A percentile compares a stretch with the other conserved stretches of the same genome.
These are phyloP conservation scores for Parastagonospora nodorum DNA, from an alignment of 2,329 filamentous ascomycete species.

Conservation along the genomic window DNA sequence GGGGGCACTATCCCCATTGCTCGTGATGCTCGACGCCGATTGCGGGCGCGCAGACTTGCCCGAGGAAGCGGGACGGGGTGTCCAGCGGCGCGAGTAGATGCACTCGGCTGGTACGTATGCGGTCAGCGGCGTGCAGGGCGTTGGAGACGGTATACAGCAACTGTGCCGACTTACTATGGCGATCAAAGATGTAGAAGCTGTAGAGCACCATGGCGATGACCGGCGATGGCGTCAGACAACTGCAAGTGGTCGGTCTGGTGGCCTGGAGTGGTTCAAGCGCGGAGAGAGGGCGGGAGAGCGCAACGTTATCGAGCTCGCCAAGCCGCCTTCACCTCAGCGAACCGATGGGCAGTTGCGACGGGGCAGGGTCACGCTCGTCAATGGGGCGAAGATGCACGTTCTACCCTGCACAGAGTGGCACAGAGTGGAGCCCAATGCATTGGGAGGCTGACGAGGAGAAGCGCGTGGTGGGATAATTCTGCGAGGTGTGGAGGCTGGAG, in stretches of 20 bases:
- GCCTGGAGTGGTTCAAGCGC: background rate
- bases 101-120: slow-evolving; percentile 74
- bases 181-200: slow-evolving; percentile 98
- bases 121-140: slow-evolving; percentile 17
- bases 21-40: slow-evolving; percentile 53
- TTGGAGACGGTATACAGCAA: background rate
- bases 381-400: too few species aligned
- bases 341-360: too few species aligned
- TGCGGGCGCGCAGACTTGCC: slow-evolving; percentile 56
- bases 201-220: slow-evolving; percentile 78
- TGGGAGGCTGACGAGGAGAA: too few species aligned
- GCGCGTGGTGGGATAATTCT: too few species aligned
- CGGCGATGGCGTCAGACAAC: slow-evolving; percentile 1
- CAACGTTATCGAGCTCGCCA: too few species aligned
- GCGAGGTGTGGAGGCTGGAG: too few species aligned
- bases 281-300: background rate
- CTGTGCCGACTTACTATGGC: slow-evolving; percentile 73
- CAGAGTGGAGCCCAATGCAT: too few species aligned
- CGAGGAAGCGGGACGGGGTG: slow-evolving; percentile 56
- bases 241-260: background rate
- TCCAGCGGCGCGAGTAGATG: slow-evolving; percentile 92
- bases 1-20: slow-evolving; percentile 47
- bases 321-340: too few species aligned
- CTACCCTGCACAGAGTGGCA: too few species aligned
- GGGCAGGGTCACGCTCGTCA: too few species aligned